Evolutionary conservation across 2,329 filamentous ascomycete species (phyloP), one percentile per base, ranked within the genome.

Genomic region (Tolypocladium endophyticum): DNA sequence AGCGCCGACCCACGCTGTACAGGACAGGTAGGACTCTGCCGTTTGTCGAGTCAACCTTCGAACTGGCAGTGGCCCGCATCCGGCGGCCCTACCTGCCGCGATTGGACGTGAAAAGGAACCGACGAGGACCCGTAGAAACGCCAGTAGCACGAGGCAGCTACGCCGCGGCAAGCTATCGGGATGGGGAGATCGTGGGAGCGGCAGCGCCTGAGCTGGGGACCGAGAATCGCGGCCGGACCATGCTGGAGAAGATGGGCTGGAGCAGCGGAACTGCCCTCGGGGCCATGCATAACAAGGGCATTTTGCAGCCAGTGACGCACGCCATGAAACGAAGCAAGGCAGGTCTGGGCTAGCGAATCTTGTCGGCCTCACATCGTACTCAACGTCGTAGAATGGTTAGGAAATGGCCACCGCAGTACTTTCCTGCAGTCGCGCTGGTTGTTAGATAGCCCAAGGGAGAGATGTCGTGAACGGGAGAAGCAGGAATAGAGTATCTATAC

Each of bases 241-340:
- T 99, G 85, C 76, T 99, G 64, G 91, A 96, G 76, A 97, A 94
- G 75, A 97, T 97, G 94, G 94, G 94, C 4, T 99, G 94, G 92
- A 89, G 84, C 62, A 87, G 81, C 58, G 94, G 94, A 6, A 96
- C 87, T 69, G 89, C 89, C 1, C 80, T 99, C 1, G 94, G 94
- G 58, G 85, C 89, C 14, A 70, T 79, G 1, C 86, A 95, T 63
- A 96, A 95, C 72, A 90, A 94, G 72, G 94, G 94, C 38, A 94
- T 96, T 58, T 74, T 96, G 64, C 85, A 90, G 62, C 93, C 93
- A 0, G 88, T 99, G 30, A 81, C 86, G 33, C 92, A 96, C 64
- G 84, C 94, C 33, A 88, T 99, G 66, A 96, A 96, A 76, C 89
- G 86, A 43, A 86, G 84, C 12, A 95, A 92, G 71, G 88, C 90